Base-by-base conservation (phyloP, 352 stramenopile species). In the Halophytophthora batemanensis region DNA sequence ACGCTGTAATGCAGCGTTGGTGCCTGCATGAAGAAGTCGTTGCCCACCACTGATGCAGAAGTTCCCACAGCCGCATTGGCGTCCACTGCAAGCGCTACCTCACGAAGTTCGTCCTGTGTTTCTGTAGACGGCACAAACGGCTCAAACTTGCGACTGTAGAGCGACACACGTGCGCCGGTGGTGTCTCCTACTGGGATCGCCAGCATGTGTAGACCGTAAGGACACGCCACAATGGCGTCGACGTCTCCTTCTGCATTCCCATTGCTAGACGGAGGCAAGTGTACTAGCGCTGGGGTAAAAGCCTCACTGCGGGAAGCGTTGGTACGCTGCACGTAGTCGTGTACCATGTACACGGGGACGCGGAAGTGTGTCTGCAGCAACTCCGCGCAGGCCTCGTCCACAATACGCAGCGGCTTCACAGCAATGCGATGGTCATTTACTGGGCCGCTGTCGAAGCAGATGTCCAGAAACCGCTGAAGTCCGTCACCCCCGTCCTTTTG, bases 291-390 rank as follows among this genome's bases (percentile, higher is more conserved):
- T 1, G 75, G 77, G 11, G 80, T 34, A 15, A 75, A 61, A 10
- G 52, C 12, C n/a, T 53, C 35, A 12, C 56, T 21, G 10, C 63
- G 43, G 6, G 68, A 69, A 7, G 63, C 61, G 37, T 80, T 78
- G 6, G 81, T 83, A 19, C 82, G 73, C 28, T 74, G 68, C 15
- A 89, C n/a, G 59, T 85, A 92, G 62, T 89, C 71, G 60, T 90
- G 80, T 1, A 69, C 63, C 14, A 81, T 53, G 46, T 70, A 73
- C 11, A 75, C 44, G 1, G 82, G 79, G 6, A 92, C 73, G 5
- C 58, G 72, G 19, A 90, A 86, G 15, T 39, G 39, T 21, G 47
- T 15, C 4, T 71, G 49, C 19, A 92, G 56, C 2, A 71, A 50
- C 1, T 45, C 17, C 1, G 34, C 38, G 33, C 81, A 92, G 18